A percentile compares a stretch with the other conserved stretches of the same genome.
Conservation (phyloP, 164 flowering plant species). For the Vitis amurensis region DNA sequence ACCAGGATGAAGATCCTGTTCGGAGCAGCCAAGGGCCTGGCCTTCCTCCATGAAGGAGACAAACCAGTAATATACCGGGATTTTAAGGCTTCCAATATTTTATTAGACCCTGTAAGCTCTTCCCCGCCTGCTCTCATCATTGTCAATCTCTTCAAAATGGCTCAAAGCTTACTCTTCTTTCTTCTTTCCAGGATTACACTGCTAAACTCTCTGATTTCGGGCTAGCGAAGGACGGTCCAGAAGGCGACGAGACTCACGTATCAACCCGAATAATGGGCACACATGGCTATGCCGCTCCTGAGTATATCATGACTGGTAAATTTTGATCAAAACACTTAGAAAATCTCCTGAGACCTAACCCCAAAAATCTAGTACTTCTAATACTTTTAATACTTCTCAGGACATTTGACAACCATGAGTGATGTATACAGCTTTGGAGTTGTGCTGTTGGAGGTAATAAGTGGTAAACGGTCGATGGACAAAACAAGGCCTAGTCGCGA, state of each 20-base stretch:
- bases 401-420: constrained; percentile 32
- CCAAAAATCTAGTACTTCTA: constrained; percentile 58
- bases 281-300: constrained; percentile 37
- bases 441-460: constrained; percentile 30
- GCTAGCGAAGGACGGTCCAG: constrained; percentile 34
- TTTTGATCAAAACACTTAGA: background rate
- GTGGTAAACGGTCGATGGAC: constrained; percentile 25
- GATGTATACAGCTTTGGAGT: constrained; percentile 42
- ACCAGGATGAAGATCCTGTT: constrained; percentile 33
- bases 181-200: constrained; percentile 20
- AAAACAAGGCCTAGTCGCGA: constrained; percentile 16
- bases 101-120: constrained; percentile 26
- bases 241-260: constrained; percentile 29
- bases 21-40: constrained; percentile 33
- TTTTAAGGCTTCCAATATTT: constrained; percentile 32
- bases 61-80: constrained; percentile 30
- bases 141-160: background rate
- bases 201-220: constrained; percentile 36
- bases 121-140: background rate
- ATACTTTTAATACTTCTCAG: no score
- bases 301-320: constrained; percentile 32
- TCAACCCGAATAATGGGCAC: constrained; percentile 33
- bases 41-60: constrained; percentile 32
- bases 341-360: background rate
- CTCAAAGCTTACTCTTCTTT: background rate